These are phyloP conservation scores for Histomonas meleagridis DNA, from an alignment of 208 protist species.

Conservation along the genomic window DNA sequence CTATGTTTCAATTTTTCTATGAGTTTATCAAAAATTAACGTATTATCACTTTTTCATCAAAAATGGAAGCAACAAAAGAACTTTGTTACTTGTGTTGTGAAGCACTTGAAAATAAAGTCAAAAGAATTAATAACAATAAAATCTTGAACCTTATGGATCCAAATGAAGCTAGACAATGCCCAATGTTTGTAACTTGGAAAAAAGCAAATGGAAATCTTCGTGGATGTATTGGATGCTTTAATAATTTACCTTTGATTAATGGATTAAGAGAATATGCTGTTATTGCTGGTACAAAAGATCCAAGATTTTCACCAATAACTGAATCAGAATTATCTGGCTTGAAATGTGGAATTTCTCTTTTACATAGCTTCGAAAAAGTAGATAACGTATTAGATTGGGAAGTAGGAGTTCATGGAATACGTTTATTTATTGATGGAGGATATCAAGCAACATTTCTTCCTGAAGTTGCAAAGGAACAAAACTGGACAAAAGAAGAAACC, in stretches of 20 bases:
- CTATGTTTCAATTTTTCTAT: no score
- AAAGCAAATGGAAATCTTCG: neutral
- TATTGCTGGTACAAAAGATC: neutral
- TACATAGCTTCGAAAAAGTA: neutral
- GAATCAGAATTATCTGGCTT: neutral
- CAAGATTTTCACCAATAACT: neutral
- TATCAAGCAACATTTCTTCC: neutral
- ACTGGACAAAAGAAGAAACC: neutral
- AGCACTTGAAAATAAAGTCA: neutral
- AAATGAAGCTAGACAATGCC: neutral
- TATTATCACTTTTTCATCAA: no score
- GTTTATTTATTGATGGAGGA: constrained; percentile 15
- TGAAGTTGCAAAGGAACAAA: neutral
- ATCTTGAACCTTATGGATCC: neutral
- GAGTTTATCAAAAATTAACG: no score
- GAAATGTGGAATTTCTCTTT: neutral
- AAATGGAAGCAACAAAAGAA: neutral
- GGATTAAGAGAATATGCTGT: neutral
- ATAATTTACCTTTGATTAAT: neutral
- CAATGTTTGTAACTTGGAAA: constrained; percentile 36
- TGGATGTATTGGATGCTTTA: constrained; percentile 7
- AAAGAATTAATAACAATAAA: neutral
- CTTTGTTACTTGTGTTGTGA: constrained; percentile 2
- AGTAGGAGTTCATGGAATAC: constrained; percentile 24
- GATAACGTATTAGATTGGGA: neutral